Percentiles rank a stretch among this genome's conserved stretches.
These are phyloP conservation scores for Ogataea degrootiae DNA, from an alignment of 805 yeast genomes.

Conservation along the genomic window DNA sequence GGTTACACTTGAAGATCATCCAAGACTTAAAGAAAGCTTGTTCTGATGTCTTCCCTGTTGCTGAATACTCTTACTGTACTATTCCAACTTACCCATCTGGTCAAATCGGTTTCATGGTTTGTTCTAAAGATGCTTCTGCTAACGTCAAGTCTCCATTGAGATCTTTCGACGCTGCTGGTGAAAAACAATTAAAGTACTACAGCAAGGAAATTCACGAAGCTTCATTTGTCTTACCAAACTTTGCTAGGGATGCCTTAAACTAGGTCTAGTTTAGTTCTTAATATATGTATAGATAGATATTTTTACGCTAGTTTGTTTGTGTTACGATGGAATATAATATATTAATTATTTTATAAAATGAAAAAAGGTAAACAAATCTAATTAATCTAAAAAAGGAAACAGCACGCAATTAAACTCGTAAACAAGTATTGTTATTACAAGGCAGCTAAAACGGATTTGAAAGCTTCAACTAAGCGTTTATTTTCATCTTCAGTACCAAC, in stretches of 20 bases:
- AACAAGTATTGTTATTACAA: neutral
- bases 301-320: neutral
- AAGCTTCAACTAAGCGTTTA: conserved; percentile 39
- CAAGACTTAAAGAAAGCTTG: conserved; percentile 79
- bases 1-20: conserved; percentile 85
- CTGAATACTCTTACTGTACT: conserved; percentile 84
- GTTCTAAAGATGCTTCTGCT: conserved; percentile 67
- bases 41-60: conserved; percentile 81
- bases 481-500: conserved; percentile 84
- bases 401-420: neutral
- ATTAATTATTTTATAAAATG: too few species aligned
- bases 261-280: conserved; percentile 1
- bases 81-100: conserved; percentile 98
- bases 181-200: conserved; percentile 68
- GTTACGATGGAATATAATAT: too few species aligned
- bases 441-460: conserved; percentile 18
- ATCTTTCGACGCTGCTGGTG: conserved; percentile 55
- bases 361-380: too few species aligned
- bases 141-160: conserved; percentile 69
- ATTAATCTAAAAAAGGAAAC: conserved; percentile 3
- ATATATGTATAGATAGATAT: neutral
- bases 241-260: conserved; percentile 54
- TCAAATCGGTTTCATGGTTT: conserved; percentile 96
- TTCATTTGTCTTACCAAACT: conserved; percentile 86
- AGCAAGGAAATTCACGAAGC: conserved; percentile 81